A percentile compares a stretch with the other conserved stretches of the same genome.
Evolutionary conservation across 345 rosid genomes (phyloP).

Genomic region (Bretschneidera sinensis): DNA sequence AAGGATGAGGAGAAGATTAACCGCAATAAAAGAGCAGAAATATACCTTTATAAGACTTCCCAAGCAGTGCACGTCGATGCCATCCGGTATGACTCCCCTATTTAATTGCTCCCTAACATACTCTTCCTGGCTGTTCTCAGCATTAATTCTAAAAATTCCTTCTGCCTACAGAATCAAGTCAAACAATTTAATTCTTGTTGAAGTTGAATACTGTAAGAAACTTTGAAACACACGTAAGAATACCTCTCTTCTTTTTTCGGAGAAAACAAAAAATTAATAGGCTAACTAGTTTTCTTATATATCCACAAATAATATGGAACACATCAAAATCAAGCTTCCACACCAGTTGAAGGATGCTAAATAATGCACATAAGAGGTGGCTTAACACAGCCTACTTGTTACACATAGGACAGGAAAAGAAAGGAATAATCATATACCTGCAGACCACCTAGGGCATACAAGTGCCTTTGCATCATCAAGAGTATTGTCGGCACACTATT

Average conservation of each 20-base stretch:
- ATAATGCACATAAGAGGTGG: too few species aligned
- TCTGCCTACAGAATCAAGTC: constrained; percentile 54
- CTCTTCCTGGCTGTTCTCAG: constrained; percentile 90
- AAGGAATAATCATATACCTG: constrained; percentile 33
- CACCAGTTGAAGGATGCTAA: too few species aligned
- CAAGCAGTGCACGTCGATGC: constrained; percentile 86
- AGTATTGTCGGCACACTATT: constrained; percentile 92
- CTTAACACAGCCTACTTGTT: background rate
- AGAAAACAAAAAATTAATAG: too few species aligned
- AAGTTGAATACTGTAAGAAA: too few species aligned
- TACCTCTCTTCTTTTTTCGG: too few species aligned
- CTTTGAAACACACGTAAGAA: too few species aligned
- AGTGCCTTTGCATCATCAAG: constrained; percentile 72
- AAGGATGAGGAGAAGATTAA: too few species aligned
- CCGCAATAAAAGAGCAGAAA: background rate
- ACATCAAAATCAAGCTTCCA: too few species aligned
- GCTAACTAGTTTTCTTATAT: too few species aligned
- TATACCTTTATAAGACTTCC: constrained; percentile 94
- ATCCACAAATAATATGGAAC: too few species aligned
- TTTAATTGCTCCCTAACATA: constrained; percentile 82
- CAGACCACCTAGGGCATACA: constrained; percentile 82
- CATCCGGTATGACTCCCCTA: constrained; percentile 67
- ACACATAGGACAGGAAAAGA: constrained; percentile 2
- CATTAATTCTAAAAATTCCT: constrained; percentile 93
- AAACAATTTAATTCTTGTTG: background rate